Percentiles rank a stretch among this genome's conserved stretches.
Evolutionary conservation across 2,329 filamentous ascomycete species (phyloP).

Genomic region (Ascochyta viciae-villosae): DNA sequence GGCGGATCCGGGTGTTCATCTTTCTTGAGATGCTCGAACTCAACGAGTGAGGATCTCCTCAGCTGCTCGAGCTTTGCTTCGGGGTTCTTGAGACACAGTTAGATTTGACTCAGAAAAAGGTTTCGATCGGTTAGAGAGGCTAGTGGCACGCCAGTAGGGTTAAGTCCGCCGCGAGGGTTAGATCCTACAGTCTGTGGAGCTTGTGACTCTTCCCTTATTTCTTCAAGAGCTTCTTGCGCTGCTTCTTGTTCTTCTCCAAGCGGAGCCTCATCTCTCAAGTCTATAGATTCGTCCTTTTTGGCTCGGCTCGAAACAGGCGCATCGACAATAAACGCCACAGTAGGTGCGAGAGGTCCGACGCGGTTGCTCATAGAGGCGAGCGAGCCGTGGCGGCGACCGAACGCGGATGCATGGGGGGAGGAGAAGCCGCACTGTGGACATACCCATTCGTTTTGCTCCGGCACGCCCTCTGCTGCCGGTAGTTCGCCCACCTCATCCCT

Average conservation of each 20-base stretch:
- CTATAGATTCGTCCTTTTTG: background rate
- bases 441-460: constrained; percentile 92
- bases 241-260: constrained; percentile 13
- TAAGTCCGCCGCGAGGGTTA: constrained; percentile 27
- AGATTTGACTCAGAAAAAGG: constrained; percentile 41
- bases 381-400: constrained; percentile 31
- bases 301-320: background rate
- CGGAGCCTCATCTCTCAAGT: constrained; percentile 8
- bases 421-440: constrained; percentile 61
- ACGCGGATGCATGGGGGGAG: constrained; percentile 42
- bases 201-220: background rate
- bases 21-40: constrained; percentile 50
- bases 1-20: constrained; percentile 42
- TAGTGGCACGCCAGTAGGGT: constrained; percentile 35
- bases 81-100: constrained; percentile 52
- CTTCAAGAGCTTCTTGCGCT: constrained; percentile 7
- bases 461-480: constrained; percentile 81
- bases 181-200: background rate
- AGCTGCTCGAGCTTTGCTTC: constrained; percentile 55
- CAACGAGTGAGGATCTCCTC: constrained; percentile 53
- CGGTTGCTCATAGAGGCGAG: constrained; percentile 30
- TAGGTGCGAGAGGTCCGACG: constrained; percentile 21
- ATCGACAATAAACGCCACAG: constrained; percentile 15
- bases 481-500: constrained; percentile 65
- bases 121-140: constrained; percentile 39